phyloP scores from a whole-genome alignment of 75 land plant species.

The Gnetum montanum region DNA sequence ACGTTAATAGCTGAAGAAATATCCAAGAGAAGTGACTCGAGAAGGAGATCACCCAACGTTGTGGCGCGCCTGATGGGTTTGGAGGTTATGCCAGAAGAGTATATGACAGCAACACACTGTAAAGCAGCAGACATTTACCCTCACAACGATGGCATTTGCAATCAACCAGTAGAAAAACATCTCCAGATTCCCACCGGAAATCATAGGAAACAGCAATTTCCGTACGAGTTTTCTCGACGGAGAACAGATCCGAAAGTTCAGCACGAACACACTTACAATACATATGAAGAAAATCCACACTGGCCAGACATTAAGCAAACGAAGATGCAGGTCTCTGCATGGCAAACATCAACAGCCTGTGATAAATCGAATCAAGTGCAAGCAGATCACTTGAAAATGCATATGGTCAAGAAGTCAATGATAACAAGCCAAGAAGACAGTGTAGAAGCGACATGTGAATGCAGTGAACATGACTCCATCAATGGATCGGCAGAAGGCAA shows the following conservation, averaged over 20 bases:
- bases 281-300: neutral
- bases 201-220: neutral
- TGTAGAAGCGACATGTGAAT: too few relatives aligned
- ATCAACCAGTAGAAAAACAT: slow-evolving; percentile 3
- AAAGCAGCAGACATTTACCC: slow-evolving; percentile 9
- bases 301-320: slow-evolving; percentile 1
- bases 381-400: slow-evolving; percentile 17
- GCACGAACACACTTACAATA: neutral
- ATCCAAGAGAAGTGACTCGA: slow-evolving; percentile 24
- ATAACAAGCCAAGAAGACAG: too few relatives aligned
- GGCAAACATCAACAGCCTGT: slow-evolving; percentile 50
- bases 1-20: slow-evolving; percentile 49
- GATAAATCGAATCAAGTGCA: slow-evolving; percentile 30
- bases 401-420: slow-evolving; percentile 15
- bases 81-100: slow-evolving; percentile 52
- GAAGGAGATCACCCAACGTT: slow-evolving; percentile 58
- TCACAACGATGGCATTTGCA: slow-evolving; percentile 13
- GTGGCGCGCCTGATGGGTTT: slow-evolving; percentile 97
- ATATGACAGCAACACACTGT: slow-evolving; percentile 4
- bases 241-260: slow-evolving; percentile 5
- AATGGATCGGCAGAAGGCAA: slow-evolving; percentile 5
- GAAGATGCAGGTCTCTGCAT: slow-evolving; percentile 86
- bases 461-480: too few relatives aligned
- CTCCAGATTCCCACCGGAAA: neutral
- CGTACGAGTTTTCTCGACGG: too few relatives aligned